Evolutionary conservation across 2,329 filamentous ascomycete species (phyloP), one percentile per base, ranked within the genome.

Genomic region (Fusarium odoratissimum): DNA sequence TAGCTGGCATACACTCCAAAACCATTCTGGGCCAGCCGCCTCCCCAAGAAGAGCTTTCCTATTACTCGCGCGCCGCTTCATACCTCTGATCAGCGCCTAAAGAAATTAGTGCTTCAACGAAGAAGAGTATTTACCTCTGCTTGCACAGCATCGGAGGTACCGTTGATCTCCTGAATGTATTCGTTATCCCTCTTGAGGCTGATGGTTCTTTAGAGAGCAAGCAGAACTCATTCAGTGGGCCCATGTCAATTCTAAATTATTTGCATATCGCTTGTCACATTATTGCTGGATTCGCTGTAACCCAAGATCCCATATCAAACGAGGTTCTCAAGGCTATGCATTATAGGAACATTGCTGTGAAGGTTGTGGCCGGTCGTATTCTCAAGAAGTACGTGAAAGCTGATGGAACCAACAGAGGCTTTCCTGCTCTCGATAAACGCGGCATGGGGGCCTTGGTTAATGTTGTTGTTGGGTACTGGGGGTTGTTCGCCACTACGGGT

Each of bases 211-310:
- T 37, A 1, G 35, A 54, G 0, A 40, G 25, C 19, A 54, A 54
- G 2, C 4, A n/a, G 0, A 40, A 54, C 5, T 0, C 9, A 0
- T 54, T 17, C 14, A 54, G 35, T 0, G 3, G 19, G 3, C 25
- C 25, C 0, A 55, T 30, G 35, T 40, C 19, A 3, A 3, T 6
- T 4, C 23, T 41, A 0, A 9, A 3, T 0, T 41, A 23, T 10
- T 5, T 41, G 0, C 21, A 40, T 19, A 30, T 1, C 2, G 51
- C 37, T 3, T 55, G 25, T 12, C 0, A 4, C 7, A 0, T 17
- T 17, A 21, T 55, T 17, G 37, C 37, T 41, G 23, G 14, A 16
- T 0, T 8, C 3, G 51, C 51, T 9, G 37, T 31, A 1, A 3
- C 51, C 0, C 19, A 55, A 1, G 2, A 14, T 19, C 37, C 25